A percentile compares a stretch with the other conserved stretches of the same genome.
phyloP scores from a whole-genome alignment of 148 eudicot genomes.

The Rhododendron mucronatum region DNA sequence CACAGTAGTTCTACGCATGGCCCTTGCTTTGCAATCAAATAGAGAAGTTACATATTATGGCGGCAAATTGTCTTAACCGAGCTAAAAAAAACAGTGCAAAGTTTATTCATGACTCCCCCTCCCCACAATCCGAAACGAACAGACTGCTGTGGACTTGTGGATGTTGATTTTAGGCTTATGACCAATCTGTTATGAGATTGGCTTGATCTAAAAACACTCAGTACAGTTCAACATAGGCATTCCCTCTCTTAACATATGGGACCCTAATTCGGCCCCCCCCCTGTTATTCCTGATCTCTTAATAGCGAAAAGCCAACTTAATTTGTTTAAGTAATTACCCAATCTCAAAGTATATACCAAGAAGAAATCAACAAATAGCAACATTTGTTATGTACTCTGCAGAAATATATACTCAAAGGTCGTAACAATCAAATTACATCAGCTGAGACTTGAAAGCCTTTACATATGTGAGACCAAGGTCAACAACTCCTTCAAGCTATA shows the following conservation, averaged over 20 bases:
- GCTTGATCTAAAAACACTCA: not conserved
- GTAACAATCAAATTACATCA: not conserved
- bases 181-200: not conserved
- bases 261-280: not conserved
- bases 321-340: not conserved
- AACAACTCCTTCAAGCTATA: not conserved
- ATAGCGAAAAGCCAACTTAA: not conserved
- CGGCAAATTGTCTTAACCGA: not conserved
- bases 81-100: not conserved
- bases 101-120: not conserved
- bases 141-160: not conserved
- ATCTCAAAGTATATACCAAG: not conserved
- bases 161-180: not conserved
- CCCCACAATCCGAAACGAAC: not conserved
- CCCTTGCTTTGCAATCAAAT: not conserved
- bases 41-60: no score
- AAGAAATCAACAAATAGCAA: not conserved
- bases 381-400: not conserved
- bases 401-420: not conserved
- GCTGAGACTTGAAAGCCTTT: not conserved
- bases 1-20: not conserved
- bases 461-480: not conserved
- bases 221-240: not conserved
- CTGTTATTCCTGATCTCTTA: not conserved
- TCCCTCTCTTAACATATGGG: not conserved